Evolutionary conservation across 306 rosid genomes (phyloP).

Genomic region (Dryas alaskensis): DNA sequence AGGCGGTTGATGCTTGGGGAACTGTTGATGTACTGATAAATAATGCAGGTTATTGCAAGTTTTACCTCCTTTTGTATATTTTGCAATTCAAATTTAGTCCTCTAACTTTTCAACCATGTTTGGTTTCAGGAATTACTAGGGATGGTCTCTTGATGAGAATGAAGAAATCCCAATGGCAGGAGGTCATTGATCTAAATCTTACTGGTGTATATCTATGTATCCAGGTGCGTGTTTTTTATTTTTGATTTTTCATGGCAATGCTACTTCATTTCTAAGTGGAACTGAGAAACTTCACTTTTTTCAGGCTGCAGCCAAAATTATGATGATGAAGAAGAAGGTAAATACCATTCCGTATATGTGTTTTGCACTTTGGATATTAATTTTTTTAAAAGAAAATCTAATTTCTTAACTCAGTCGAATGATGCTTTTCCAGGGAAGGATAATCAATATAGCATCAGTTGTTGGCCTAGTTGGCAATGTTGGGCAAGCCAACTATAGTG

Average conservation of each 20-base stretch:
- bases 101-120: conserved; percentile 24
- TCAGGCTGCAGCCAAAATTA: conserved; percentile 90
- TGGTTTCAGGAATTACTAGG: conserved; percentile 78
- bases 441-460: conserved; percentile 89
- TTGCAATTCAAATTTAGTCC: conserved; percentile 6
- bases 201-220: conserved; percentile 88
- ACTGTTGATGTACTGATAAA: conserved; percentile 84
- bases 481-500: conserved; percentile 98
- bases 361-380: background rate
- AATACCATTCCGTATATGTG: background rate
- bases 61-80: conserved; percentile 8
- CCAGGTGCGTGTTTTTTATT: conserved; percentile 50
- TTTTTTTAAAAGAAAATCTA: background rate
- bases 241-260: conserved; percentile 15
- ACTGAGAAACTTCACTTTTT: conserved; percentile 29
- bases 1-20: conserved; percentile 97
- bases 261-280: conserved; percentile 14
- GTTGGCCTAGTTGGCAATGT: conserved; percentile 89
- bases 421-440: conserved; percentile 74
- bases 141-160: conserved; percentile 95
- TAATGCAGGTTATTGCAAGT: conserved; percentile 67
- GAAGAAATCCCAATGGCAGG: conserved; percentile 94
- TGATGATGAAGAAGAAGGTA: conserved; percentile 97
- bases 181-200: conserved; percentile 91
- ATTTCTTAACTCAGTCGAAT: background rate